Base-by-base conservation (phyloP, 2,329 filamentous ascomycete species). In the Neofusicoccum kwambonambiense region DNA sequence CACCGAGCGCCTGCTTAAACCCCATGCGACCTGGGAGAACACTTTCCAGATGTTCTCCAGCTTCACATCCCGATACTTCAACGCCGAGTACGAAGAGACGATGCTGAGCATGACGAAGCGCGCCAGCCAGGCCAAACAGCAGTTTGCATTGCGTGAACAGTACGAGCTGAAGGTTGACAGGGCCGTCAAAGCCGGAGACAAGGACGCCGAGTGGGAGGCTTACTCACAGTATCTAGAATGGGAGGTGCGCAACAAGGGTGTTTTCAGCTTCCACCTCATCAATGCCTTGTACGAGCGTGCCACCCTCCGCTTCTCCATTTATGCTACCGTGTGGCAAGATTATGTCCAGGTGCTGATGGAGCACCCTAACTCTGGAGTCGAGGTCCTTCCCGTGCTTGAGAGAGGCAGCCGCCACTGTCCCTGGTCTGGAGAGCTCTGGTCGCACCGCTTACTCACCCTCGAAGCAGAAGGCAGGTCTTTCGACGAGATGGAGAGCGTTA, bases 341-440 rank as follows among this genome's bases (percentile, higher is more conserved):
- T 92, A 93, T 71, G 81, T 92, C 34, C 90, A 92, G 67, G 93
- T 92, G 69, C 79, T 95, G 13, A 80, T 86, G 57, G 81, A 81
- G 78, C 82, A 75, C 70, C 83, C 80, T 82, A 68, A 82, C 76
- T 65, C 80, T 77, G 70, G 75, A 70, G 76, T 81, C 4, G 78
- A 81, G 9, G 76, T 90, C 42, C 83, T 96, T 9, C 86, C 91
- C 52, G 85, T 94, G 6, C 82, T 96, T 2, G 89, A 92, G 70
- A 87, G 93, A 68, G 93, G 92, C 12, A 95, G 93, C 9, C 86
- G 89, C 49, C 95, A 98, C 77, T 97, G 94, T 70, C 93, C 95
- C 1, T 96, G 93, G 90, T 96, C 93, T 6, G 95, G 95, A 15
- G 84, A 87, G 34, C 83, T 99, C 6, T 99, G 95, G 95, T 91